Conservation (phyloP, 108 stramenopile genomes). For the Cyclotella baltica region DNA sequence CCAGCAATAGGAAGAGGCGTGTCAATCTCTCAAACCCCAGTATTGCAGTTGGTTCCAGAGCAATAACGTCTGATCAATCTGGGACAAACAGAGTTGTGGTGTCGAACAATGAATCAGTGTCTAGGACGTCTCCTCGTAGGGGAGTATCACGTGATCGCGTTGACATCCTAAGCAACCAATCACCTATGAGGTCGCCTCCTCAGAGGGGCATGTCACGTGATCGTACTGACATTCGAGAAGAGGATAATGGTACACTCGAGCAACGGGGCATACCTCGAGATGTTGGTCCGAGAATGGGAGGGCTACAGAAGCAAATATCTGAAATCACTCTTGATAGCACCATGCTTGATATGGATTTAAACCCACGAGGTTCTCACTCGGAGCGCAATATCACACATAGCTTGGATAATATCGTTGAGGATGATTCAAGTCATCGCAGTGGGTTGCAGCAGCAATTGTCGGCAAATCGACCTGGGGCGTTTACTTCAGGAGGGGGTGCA, state of each 20-base stretch:
- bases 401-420: not conserved
- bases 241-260: not conserved
- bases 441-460: not conserved
- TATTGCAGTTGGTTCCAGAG: not conserved
- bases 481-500: slow-evolving; percentile 1
- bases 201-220: slow-evolving; percentile 12
- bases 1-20: not conserved
- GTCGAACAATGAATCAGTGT: no score
- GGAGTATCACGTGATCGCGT: no score
- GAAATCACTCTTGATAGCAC: slow-evolving; percentile 19
- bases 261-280: not conserved
- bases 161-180: no score
- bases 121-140: no score
- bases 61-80: not conserved
- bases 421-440: not conserved
- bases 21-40: no score
- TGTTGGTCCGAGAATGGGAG: slow-evolving; percentile 15
- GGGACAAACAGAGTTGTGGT: not conserved
- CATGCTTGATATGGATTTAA: not conserved
- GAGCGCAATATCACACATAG: not conserved
- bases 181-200: no score
- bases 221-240: not conserved
- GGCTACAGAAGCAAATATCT: slow-evolving; percentile 9
- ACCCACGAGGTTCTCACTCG: not conserved
- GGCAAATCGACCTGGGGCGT: not conserved